Percentiles rank a stretch among this genome's conserved stretches.
phyloP scores from a whole-genome alignment of 805 yeast species.

The Tetrapisispora phaffii region DNA sequence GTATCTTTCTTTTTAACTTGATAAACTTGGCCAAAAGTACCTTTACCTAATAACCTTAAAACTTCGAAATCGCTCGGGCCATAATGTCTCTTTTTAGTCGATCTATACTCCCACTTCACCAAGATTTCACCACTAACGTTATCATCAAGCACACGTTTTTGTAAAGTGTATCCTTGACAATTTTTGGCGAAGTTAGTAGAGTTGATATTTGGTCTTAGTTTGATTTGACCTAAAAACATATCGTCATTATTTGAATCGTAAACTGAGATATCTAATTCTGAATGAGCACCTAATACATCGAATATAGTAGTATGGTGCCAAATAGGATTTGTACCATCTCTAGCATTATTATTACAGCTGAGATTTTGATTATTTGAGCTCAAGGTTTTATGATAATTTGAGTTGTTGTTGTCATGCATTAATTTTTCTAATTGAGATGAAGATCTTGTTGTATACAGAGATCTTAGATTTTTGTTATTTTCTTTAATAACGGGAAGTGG shows the following conservation, averaged over 20 bases:
- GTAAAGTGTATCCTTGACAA: conserved; percentile 59
- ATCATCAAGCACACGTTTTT: conserved; percentile 68
- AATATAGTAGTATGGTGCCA: conserved; percentile 93
- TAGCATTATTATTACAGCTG: not conserved
- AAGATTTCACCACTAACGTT: conserved; percentile 68
- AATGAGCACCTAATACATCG: conserved; percentile 77
- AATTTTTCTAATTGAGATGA: conserved; percentile 34
- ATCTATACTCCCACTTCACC: conserved; percentile 62
- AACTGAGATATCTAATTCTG: conserved; percentile 81
- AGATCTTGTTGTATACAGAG: conserved; percentile 37
- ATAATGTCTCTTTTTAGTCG: conserved; percentile 61
- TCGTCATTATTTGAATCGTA: conserved; percentile 81
- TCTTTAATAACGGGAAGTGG: conserved; percentile 20
- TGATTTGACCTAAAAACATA: conserved; percentile 75
- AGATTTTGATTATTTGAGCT: conserved; percentile 1
- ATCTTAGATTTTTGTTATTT: conserved; percentile 25
- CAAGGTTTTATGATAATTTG: not conserved
- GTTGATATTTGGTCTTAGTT: conserved; percentile 51
- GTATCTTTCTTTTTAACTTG: conserved; percentile 91
- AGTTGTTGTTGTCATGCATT: conserved; percentile 8
- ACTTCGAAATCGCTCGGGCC: conserved; percentile 95
- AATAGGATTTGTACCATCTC: conserved; percentile 10
- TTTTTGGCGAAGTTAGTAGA: conserved; percentile 35
- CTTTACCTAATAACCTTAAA: conserved; percentile 82
- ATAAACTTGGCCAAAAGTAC: conserved; percentile 95